Base-by-base conservation (phyloP, 495 filamentous ascomycete species). In the Elasticomyces elasticus region DNA sequence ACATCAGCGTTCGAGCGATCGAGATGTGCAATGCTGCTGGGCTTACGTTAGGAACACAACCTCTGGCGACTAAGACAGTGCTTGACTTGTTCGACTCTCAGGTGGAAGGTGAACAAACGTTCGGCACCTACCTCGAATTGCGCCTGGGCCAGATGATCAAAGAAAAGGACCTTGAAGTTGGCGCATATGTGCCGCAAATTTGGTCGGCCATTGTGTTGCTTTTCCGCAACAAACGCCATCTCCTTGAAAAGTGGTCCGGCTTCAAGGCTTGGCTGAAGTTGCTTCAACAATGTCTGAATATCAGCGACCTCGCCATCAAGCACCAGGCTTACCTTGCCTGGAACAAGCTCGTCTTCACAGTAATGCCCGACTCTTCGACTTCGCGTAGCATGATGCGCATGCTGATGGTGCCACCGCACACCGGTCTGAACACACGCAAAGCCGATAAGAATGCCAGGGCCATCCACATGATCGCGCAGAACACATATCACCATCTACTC, bases 161-260 rank as follows among this genome's bases (percentile, higher is more conserved):
- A 23, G 75, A 80, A 37, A 78, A 81, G 40, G 45, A 40, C 35
- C 13, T 15, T 17, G 76, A 82, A n/a, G 79, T 79, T 10, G 73
- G 74, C 22, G 64, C 74, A 0, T 75, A 80, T 53, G 87, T 92
- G n/a, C 89, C 92, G 5, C 82, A 87, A 50, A 85, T 96, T 27
- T 98, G 91, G 91, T 86, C 82, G 45, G 75, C 86, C 20, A 74
- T 92, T 4, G 74, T 91, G 9, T 74, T 95, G 2, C 78, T 95
- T 20, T 73, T 94, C 27, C 79, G 84, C 42, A 76, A 74, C 49
- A 79, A 78, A 53, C 70, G 69, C 33, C 76, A 71, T 41, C 73
- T 78, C 22, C 62, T 89, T 15, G 79, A 87, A 27, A 72, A 77
- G 54, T 96, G 87, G 88, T 76, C 82, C 48, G 79, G 79, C 63